A percentile compares a stretch with the other conserved stretches of the same genome.
These are phyloP conservation scores for Podaxis mareebaensis DNA, from an alignment of 768 basidiomycete species.

Conservation along the genomic window DNA sequence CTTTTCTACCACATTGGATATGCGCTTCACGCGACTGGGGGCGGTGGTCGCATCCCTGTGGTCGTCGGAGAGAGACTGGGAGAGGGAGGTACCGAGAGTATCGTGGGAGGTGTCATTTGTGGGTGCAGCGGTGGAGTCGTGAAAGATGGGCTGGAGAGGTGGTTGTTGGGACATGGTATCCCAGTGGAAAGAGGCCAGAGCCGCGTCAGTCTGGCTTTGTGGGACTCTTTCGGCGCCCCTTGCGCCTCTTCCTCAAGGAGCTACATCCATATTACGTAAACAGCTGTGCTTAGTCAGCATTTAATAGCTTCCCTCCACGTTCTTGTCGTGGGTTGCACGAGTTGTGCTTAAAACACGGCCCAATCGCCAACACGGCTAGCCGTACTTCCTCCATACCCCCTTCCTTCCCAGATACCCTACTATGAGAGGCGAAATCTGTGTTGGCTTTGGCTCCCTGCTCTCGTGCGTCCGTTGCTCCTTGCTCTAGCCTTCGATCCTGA, in stretches of 20 bases:
- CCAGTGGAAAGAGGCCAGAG: conserved; percentile 14
- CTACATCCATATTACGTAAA: conserved; percentile 6
- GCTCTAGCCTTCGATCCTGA: conserved; percentile 21
- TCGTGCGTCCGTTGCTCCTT: conserved; percentile 50
- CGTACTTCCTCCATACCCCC: conserved; percentile 22
- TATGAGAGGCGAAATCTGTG: conserved; percentile 78
- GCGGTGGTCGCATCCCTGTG: conserved; percentile 16
- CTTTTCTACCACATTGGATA: conserved; percentile 49
- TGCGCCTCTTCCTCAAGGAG: conserved; percentile 1
- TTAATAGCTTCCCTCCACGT: conserved; percentile 25
- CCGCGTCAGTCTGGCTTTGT: conserved; percentile 5
- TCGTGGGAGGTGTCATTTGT: conserved; percentile 34
- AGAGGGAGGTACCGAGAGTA: conserved; percentile 31
- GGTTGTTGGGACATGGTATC: conserved; percentile 26
- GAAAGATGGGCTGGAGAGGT: conserved; percentile 26
- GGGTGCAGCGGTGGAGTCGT: conserved; percentile 24
- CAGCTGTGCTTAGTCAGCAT: conserved; percentile 1
- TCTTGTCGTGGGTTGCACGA: conserved; percentile 27
- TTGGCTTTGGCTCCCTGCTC: conserved; percentile 68
- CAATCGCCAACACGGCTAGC: conserved; percentile 19
- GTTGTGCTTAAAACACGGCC: conserved; percentile 16
- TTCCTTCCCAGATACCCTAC: conserved; percentile 19
- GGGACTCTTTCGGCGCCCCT: conserved; percentile 8
- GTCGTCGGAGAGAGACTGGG: conserved; percentile 26
- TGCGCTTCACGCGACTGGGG: conserved; percentile 50